Conservation (phyloP, 2,329 filamentous ascomycete species). For the Xylariaceae sp. region DNA sequence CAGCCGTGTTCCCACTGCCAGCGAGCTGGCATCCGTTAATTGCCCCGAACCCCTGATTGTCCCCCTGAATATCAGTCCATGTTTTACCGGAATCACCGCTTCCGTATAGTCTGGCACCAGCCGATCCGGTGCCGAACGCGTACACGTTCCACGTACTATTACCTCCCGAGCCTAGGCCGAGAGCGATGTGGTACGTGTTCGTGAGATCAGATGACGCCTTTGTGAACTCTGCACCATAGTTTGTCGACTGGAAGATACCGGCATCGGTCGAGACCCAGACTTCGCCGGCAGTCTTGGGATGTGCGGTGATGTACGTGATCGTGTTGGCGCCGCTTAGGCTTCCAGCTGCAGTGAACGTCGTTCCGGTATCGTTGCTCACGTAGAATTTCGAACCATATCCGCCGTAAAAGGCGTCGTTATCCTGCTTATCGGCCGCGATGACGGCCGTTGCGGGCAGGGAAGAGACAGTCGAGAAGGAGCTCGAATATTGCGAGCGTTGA, state of each 20-base stretch:
- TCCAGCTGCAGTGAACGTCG: conserved; percentile 39
- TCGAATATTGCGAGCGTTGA: conserved; percentile 37
- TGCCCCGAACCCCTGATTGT: conserved; percentile 39
- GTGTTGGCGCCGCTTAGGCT: conserved; percentile 36
- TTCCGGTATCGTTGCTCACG: conserved; percentile 44
- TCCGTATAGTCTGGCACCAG: conserved; percentile 41
- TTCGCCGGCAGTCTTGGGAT: conserved; percentile 54
- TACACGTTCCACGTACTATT: conserved; percentile 40
- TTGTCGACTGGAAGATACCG: conserved; percentile 49
- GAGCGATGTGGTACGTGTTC: conserved; percentile 39
- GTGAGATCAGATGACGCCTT: conserved; percentile 34
- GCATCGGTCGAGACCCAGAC: conserved; percentile 52
- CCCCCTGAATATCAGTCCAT: conserved; percentile 44
- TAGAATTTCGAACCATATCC: conserved; percentile 44
- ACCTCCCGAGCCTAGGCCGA: conserved; percentile 37
- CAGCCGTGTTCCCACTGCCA: conserved; percentile 42
- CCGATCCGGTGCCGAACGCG: conserved; percentile 40
- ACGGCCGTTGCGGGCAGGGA: conserved; percentile 41
- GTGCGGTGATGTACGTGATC: conserved; percentile 51
- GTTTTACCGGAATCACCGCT: conserved; percentile 39
- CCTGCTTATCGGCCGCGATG: conserved; percentile 50
- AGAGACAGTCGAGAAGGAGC: conserved; percentile 40
- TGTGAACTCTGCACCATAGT: conserved; percentile 46
- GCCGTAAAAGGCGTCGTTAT: conserved; percentile 49
- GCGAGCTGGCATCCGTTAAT: conserved; percentile 37